Conservation (phyloP, 2,329 filamentous ascomycete species). For the Colletotrichum truncatum region DNA sequence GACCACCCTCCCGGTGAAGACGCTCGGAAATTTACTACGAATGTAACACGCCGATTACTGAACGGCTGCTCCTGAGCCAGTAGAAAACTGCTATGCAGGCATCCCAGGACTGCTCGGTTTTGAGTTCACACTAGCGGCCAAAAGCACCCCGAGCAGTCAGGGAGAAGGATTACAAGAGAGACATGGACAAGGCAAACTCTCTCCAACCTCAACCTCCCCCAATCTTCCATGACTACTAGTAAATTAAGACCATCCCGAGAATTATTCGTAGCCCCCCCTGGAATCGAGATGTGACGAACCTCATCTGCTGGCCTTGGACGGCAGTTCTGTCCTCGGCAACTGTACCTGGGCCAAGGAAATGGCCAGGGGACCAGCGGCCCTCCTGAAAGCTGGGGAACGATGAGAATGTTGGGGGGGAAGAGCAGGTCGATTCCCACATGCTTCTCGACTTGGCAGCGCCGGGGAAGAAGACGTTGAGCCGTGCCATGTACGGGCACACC, state of each 20-base stretch:
- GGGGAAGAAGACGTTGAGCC: neutral
- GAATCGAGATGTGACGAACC: neutral
- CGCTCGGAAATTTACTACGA: neutral
- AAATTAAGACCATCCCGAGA: neutral
- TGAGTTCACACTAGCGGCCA: slow-evolving; percentile 17
- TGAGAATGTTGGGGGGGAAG: neutral
- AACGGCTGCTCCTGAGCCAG: neutral
- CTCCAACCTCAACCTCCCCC: neutral
- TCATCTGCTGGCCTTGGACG: neutral
- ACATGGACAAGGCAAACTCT: neutral
- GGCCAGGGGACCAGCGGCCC: neutral
- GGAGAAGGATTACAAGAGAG: neutral
- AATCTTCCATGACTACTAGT: neutral
- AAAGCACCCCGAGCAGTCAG: neutral
- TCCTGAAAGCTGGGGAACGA: neutral
- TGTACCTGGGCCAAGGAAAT: neutral
- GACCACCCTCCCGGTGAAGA: slow-evolving; percentile 17
- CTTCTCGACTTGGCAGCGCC: neutral
- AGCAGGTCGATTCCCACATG: neutral
- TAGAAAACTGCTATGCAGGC: too few relatives aligned
- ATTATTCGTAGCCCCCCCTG: neutral
- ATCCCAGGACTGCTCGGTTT: neutral
- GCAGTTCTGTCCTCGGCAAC: neutral
- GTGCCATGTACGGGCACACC: too few relatives aligned
- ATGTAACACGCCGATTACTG: neutral